A percentile compares a stretch with the other conserved stretches of the same genome.
Conservation (phyloP, 441 rosid species). For the Jatropha multifida region DNA sequence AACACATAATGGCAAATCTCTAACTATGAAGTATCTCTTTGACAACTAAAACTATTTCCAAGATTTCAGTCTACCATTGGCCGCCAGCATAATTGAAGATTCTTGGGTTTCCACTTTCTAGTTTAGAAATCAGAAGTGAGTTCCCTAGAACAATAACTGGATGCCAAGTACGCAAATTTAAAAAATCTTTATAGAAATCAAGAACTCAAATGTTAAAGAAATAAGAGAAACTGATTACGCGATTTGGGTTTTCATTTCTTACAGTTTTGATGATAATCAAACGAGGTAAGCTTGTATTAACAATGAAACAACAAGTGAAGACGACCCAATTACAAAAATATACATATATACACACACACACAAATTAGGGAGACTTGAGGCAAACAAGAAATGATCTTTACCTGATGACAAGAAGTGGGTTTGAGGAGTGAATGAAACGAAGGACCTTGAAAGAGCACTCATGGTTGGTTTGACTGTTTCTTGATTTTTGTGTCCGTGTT, state of each 20-base stretch:
- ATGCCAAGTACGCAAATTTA: not conserved
- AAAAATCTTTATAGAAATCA: not conserved
- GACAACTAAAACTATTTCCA: no score
- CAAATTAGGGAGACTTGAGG: not conserved
- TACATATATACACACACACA: not conserved
- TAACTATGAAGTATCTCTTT: no score
- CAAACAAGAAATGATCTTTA: not conserved
- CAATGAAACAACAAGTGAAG: not conserved
- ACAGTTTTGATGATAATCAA: not conserved
- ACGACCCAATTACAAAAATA: not conserved
- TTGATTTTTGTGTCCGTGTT: no score
- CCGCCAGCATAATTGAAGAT: not conserved
- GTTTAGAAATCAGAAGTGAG: not conserved
- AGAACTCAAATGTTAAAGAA: not conserved
- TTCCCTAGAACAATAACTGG: not conserved
- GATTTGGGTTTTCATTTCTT: not conserved
- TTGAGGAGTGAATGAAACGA: constrained; percentile 15
- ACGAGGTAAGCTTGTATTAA: not conserved
- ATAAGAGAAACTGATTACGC: not conserved
- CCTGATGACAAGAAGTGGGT: constrained; percentile 20
- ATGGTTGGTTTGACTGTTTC: not conserved
- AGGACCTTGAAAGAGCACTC: constrained; percentile 19
- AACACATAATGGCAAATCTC: no score
- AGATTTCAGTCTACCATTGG: no score
- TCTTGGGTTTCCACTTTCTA: not conserved